phyloP scores from a whole-genome alignment of 352 stramenopile species.

The Pythium brassicae region DNA sequence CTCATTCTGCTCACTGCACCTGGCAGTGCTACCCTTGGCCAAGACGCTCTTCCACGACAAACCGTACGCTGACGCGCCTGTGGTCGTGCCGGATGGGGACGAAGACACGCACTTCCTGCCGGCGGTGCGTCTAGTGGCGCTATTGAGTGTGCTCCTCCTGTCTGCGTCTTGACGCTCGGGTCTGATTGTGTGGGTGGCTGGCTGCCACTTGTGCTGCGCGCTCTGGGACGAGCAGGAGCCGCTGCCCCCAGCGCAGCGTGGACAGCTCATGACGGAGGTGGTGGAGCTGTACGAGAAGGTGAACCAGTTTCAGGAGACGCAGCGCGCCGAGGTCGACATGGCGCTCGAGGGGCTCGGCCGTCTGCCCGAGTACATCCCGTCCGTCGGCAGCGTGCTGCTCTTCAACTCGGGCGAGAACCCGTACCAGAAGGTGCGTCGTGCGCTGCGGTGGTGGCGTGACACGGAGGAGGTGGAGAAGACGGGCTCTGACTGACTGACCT shows the following conservation, averaged over 20 bases:
- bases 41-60: conserved; percentile 86
- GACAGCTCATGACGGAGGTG: conserved; percentile 76
- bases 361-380: conserved; percentile 79
- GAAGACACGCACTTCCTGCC: conserved; percentile 83
- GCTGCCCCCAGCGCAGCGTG: conserved; percentile 61
- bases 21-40: conserved; percentile 43
- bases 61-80: conserved; percentile 67
- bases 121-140: conserved; percentile 21
- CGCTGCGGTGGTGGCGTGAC: not conserved
- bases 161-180: too few relatives aligned
- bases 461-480: not conserved
- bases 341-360: conserved; percentile 64
- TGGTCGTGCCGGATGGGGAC: conserved; percentile 61
- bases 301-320: conserved; percentile 71
- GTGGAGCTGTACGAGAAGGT: conserved; percentile 83
- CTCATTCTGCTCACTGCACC: too few relatives aligned
- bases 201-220: not conserved
- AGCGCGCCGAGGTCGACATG: conserved; percentile 77
- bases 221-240: conserved; percentile 31
- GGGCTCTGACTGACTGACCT: not conserved
- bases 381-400: conserved; percentile 74
- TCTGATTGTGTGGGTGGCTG: not conserved
- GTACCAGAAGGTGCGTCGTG: conserved; percentile 71
- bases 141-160: too few relatives aligned
- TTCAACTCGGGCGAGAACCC: conserved; percentile 88